Base-by-base conservation (phyloP, 2,329 filamentous ascomycete species). In the Berkeleyomyces rouxiae region DNA sequence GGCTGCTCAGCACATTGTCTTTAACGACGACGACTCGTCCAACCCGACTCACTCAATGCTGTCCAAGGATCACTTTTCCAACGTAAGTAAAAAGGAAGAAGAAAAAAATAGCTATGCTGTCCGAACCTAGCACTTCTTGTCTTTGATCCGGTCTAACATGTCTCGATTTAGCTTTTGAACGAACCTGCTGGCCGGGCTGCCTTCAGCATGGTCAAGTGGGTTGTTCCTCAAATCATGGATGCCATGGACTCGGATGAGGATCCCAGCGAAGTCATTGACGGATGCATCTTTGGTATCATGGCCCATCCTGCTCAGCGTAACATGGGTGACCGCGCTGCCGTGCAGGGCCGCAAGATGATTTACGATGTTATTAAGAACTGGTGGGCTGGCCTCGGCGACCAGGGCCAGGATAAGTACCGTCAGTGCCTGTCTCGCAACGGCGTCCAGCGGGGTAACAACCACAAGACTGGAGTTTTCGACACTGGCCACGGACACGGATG, bases 41-140 rank as follows among this genome's bases (percentile, higher is more conserved):
- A 86, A 96, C 70, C 92, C 91, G 0, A 96, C 91, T 1, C 91
- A 96, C 76, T 95, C 89, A 23, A 96, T 96, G 91, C 77, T 96
- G 61, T 90, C 90, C 64, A 96, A 96, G 76, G 91, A 96, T 69
- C 91, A 96, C 74, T 96, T 96, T 73, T 88, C 86, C 66, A 95
- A 95, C 70, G 78, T 86, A 72, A 74, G 78, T 68, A 31, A 9
- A 53, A 16, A 11, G 33, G 47, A 5, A 51, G 33, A 42, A 16
- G 16, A 33, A 59, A 4, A 10, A 31, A 5, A 59, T 2, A 58
- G 13, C 36, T 55, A 31, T 55, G n/a, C 16, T n/a, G 31, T 37
- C 36, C 37, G 13, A 11, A 36, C 33, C 3, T 3, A 7, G 11
- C 33, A 47, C 44, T 6, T 13, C 2, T 7, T 16, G 10, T 23